These are phyloP conservation scores for Rhodomyrtus psidioides DNA, from an alignment of 441 rosid species.

Conservation along the genomic window DNA sequence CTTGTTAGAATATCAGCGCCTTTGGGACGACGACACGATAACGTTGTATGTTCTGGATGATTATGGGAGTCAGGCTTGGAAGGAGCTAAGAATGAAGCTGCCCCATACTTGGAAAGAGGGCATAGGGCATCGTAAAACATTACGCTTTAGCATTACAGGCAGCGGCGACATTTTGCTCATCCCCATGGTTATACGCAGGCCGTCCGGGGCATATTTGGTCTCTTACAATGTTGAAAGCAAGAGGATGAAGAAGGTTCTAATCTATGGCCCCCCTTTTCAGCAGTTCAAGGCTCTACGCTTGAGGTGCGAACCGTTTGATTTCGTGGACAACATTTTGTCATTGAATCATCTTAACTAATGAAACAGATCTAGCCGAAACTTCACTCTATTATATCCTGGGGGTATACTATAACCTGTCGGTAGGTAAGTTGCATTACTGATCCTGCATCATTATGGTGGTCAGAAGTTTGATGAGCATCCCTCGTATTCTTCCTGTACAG, in stretches of 20 bases:
- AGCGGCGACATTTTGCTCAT: neutral
- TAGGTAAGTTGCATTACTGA: neutral
- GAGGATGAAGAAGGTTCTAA: neutral
- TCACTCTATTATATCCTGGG: neutral
- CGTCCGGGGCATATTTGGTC: neutral
- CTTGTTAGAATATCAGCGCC: neutral
- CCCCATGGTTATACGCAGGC: neutral
- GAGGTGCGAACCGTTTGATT: neutral
- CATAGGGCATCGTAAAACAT: neutral
- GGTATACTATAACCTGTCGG: neutral
- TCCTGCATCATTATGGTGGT: neutral
- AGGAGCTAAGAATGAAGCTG: neutral
- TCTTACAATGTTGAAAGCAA: neutral
- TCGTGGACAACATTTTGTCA: neutral
- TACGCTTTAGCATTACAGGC: neutral
- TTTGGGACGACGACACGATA: neutral
- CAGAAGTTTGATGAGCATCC: neutral
- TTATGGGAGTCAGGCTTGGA: neutral
- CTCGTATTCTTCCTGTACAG: neutral
- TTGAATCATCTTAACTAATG: neutral
- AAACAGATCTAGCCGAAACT: neutral
- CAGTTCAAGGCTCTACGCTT: neutral
- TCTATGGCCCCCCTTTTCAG: neutral
- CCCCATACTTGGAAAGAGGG: neutral
- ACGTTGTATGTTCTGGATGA: neutral